Evolutionary conservation across 495 filamentous ascomycete genomes (phyloP).

Genomic region (Penicillium tannophilum): DNA sequence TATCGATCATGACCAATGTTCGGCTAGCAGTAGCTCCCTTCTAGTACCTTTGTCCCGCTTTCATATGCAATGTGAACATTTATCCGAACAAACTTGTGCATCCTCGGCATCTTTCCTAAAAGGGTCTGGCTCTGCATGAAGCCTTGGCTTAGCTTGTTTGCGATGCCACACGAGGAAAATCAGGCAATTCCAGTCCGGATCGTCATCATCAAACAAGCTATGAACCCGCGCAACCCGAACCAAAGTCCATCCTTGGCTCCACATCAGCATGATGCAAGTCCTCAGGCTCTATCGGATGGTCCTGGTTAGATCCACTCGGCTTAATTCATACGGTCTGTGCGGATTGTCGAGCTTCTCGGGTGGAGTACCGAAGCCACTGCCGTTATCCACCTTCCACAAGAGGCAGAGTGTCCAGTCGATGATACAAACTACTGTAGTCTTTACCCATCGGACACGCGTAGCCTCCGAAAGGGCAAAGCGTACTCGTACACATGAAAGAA

Average conservation of each 20-base stretch:
- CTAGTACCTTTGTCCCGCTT: not conserved
- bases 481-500: not conserved
- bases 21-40: not conserved
- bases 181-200: not conserved
- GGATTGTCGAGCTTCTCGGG: conserved; percentile 12
- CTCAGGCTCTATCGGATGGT: not conserved
- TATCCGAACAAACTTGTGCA: not conserved
- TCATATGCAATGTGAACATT: not conserved
- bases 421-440: not conserved
- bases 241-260: not conserved
- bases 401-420: not conserved
- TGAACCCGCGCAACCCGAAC: not conserved
- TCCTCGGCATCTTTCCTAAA: not conserved
- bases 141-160: not conserved
- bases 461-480: too few relatives aligned
- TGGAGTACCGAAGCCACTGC: conserved; percentile 29
- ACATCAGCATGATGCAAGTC: not conserved
- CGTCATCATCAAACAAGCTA: not conserved
- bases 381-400: conserved; percentile 16
- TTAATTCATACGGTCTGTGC: conserved; percentile 15
- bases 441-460: too few relatives aligned
- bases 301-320: not conserved
- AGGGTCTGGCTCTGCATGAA: not conserved
- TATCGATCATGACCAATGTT: not conserved
- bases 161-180: not conserved